These are phyloP conservation scores for Iris pallida DNA, from an alignment of 116 monocot genomes.

Conservation along the genomic window DNA sequence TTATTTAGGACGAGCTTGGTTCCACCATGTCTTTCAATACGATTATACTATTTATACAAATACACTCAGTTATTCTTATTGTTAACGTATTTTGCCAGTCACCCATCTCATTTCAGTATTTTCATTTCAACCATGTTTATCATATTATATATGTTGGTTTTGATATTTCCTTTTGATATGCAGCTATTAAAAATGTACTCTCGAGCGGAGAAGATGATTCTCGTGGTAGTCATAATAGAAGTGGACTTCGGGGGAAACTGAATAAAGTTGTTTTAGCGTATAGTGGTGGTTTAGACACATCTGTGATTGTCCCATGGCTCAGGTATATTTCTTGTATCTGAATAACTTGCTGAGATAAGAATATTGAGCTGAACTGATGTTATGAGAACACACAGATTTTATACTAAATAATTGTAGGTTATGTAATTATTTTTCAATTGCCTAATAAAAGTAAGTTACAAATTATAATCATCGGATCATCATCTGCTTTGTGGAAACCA, in stretches of 20 bases:
- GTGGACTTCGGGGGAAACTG: slow-evolving; percentile 56
- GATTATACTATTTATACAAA: background rate
- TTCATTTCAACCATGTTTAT: background rate
- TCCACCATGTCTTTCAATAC: background rate
- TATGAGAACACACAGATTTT: too few species aligned
- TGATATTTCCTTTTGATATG: slow-evolving; percentile 3
- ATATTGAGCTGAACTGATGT: too few species aligned
- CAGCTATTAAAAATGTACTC: slow-evolving; percentile 30
- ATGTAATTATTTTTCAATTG: too few species aligned
- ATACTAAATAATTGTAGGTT: too few species aligned
- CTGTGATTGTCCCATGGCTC: slow-evolving; percentile 96
- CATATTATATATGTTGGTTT: background rate
- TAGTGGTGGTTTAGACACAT: slow-evolving; percentile 97
- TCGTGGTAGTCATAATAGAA: slow-evolving; percentile 8
- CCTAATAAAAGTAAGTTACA: too few species aligned
- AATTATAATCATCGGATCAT: too few species aligned
- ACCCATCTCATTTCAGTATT: background rate
- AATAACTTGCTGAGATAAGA: background rate
- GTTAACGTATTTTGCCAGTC: background rate
- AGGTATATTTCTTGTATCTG: slow-evolving; percentile 33
- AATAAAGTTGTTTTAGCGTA: slow-evolving; percentile 92
- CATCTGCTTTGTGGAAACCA: too few species aligned
- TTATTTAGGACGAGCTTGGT: background rate
- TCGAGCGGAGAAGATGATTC: slow-evolving; percentile 16
- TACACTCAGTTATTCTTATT: background rate